Percentiles rank a stretch among this genome's conserved stretches.
Evolutionary conservation across 2,329 filamentous ascomycete species (phyloP).

Genomic region (Colletotrichum cuscutae): DNA sequence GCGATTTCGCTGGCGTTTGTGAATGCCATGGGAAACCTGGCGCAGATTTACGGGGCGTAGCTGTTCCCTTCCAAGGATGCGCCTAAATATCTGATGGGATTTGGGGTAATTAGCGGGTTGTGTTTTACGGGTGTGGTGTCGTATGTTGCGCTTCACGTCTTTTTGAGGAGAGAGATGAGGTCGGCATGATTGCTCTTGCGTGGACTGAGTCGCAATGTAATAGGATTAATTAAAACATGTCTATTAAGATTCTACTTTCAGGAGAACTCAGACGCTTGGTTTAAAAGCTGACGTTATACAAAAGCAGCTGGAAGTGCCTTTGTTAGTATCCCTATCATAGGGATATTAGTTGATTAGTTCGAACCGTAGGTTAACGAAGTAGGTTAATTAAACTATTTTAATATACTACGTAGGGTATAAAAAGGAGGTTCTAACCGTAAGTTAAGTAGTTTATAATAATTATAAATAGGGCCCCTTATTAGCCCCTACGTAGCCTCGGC

Average conservation of each 20-base stretch:
- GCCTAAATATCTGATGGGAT: constrained; percentile 60
- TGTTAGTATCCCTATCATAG: too few species aligned
- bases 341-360: too few species aligned
- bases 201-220: rapidly evolving
- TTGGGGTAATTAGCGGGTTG: constrained; percentile 36
- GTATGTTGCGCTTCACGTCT: constrained; percentile 17
- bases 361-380: too few species aligned
- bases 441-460: too few species aligned
- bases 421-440: too few species aligned
- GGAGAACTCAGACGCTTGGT: background rate
- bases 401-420: too few species aligned
- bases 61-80: constrained; percentile 59
- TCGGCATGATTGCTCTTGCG: background rate
- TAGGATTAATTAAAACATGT: background rate
- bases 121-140: constrained; percentile 33
- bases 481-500: too few species aligned
- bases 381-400: too few species aligned
- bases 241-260: background rate
- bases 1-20: constrained; percentile 58
- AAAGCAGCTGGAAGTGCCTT: background rate
- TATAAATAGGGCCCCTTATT: too few species aligned
- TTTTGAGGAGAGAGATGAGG: constrained; percentile 7
- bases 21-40: constrained; percentile 65
- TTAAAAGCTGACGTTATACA: background rate
- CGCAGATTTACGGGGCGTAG: constrained; percentile 66